A percentile compares a stretch with the other conserved stretches of the same genome.
Conservation (phyloP, 352 stramenopile genomes). For the Phytopythium sindhum region DNA sequence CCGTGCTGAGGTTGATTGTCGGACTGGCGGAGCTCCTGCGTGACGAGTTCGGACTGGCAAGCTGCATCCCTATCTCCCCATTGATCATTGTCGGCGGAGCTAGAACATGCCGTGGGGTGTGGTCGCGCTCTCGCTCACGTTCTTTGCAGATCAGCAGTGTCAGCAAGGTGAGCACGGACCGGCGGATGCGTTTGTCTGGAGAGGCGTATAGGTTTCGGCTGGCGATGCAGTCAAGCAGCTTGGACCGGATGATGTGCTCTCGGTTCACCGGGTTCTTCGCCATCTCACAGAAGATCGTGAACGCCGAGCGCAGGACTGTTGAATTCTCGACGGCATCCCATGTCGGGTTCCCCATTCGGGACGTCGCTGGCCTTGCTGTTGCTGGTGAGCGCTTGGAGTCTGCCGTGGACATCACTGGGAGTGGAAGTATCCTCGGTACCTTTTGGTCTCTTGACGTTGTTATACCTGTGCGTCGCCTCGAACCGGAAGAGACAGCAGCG, state of each 20-base stretch:
- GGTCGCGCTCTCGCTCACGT: slow-evolving; percentile 33
- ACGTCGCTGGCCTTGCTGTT: neutral
- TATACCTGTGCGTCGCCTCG: neutral
- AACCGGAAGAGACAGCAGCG: neutral
- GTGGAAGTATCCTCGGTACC: neutral
- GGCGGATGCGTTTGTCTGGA: slow-evolving; percentile 56
- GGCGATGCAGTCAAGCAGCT: slow-evolving; percentile 56
- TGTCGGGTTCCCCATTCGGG: neutral
- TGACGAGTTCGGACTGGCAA: neutral
- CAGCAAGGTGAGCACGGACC: slow-evolving; percentile 52
- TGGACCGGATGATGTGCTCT: slow-evolving; percentile 58
- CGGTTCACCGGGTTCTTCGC: slow-evolving; percentile 51
- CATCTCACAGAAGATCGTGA: slow-evolving; percentile 61
- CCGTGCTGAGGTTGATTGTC: slow-evolving; percentile 2
- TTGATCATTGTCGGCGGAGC: neutral
- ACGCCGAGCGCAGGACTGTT: slow-evolving; percentile 32
- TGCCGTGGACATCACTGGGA: neutral
- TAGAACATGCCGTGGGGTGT: neutral
- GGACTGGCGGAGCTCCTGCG: neutral
- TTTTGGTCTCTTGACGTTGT: neutral
- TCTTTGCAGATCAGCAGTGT: slow-evolving; percentile 61
- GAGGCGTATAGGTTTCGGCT: slow-evolving; percentile 50
- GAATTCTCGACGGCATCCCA: slow-evolving; percentile 4
- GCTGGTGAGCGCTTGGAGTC: neutral
- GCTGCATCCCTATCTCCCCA: neutral